Evolutionary conservation across 148 eudicot species (phyloP).

Genomic region (Beta vulgaris): DNA sequence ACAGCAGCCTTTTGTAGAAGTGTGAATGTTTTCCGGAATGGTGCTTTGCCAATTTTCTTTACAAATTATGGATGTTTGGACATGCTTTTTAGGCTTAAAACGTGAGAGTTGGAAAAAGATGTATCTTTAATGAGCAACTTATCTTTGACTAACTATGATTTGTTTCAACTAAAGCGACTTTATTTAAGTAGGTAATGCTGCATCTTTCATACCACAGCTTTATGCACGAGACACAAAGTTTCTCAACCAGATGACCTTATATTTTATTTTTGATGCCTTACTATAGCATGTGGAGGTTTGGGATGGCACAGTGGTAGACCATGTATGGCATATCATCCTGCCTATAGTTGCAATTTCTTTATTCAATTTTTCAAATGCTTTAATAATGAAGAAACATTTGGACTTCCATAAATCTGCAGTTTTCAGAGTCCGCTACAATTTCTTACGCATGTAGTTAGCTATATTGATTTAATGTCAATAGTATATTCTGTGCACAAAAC

Average conservation of each 20-base stretch:
- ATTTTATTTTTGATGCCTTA: conserved; percentile 7
- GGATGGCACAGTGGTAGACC: too few relatives aligned
- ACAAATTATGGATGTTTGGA: not conserved
- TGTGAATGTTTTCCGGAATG: conserved; percentile 6
- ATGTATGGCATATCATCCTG: not conserved
- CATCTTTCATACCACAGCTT: not conserved
- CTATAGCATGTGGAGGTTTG: not conserved
- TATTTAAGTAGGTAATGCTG: conserved; percentile 4
- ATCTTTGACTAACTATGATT: conserved; percentile 8
- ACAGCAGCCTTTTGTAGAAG: not conserved
- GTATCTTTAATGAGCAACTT: not conserved
- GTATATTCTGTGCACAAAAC: not conserved
- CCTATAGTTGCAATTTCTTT: not conserved
- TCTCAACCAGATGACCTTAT: not conserved
- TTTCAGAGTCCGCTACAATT: not conserved
- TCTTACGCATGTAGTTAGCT: not conserved
- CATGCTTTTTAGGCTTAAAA: not conserved
- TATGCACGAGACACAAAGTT: not conserved
- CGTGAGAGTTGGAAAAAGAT: conserved; percentile 17
- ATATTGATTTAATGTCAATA: not conserved
- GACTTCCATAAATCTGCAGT: not conserved
- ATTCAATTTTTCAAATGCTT: not conserved
- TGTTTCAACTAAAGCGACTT: not conserved
- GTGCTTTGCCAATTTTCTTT: conserved; percentile 6
- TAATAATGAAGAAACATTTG: not conserved